Evolutionary conservation across 345 rosid species (phyloP).

Genomic region (Brassica nigra): DNA sequence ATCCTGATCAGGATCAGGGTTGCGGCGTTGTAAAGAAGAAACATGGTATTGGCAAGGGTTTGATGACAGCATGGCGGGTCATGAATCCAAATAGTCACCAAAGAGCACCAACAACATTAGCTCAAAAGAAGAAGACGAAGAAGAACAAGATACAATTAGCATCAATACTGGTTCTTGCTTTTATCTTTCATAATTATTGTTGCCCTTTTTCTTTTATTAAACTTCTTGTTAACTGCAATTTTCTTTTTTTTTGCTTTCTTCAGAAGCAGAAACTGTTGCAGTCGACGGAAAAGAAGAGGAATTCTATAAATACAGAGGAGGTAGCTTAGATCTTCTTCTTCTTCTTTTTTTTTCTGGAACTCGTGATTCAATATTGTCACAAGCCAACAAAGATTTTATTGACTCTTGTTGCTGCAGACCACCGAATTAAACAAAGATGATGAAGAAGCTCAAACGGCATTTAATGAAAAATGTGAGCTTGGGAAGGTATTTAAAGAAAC

Average conservation of each 20-base stretch:
- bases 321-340: constrained; percentile 38
- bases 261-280: constrained; percentile 63
- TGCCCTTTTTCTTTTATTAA: constrained; percentile 2
- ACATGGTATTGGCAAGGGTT: constrained; percentile 97
- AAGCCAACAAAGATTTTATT: constrained; percentile 17
- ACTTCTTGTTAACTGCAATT: constrained; percentile 29
- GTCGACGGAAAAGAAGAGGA: constrained; percentile 56
- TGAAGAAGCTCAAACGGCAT: constrained; percentile 32
- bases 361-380: constrained; percentile 22
- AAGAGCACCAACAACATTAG: constrained; percentile 27
- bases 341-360: background rate
- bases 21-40: constrained; percentile 41
- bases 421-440: constrained; percentile 42
- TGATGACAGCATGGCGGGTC: constrained; percentile 88
- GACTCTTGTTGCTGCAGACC: constrained; percentile 52
- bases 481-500: constrained; percentile 43
- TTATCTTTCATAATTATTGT: background rate
- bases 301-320: constrained; percentile 63
- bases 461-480: constrained; percentile 70
- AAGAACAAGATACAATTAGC: constrained; percentile 53
- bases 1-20: constrained; percentile 27
- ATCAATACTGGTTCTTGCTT: constrained; percentile 48
- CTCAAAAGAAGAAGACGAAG: constrained; percentile 33
- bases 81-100: constrained; percentile 58
- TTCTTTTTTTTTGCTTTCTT: constrained; percentile 18